These are phyloP conservation scores for Leucocoprinus birnbaumii DNA, from an alignment of 768 basidiomycete genomes.

Conservation along the genomic window DNA sequence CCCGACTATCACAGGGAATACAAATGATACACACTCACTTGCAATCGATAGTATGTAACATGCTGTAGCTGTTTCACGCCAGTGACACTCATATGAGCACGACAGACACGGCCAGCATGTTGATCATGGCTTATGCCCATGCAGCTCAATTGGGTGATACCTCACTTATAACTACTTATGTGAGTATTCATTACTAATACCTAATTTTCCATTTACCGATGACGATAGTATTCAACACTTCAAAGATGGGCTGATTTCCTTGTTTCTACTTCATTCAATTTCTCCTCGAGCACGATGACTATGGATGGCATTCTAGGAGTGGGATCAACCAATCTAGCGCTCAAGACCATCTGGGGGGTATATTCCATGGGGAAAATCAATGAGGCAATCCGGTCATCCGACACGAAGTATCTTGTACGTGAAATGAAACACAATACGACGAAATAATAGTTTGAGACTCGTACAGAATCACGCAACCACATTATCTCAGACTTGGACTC, in stretches of 20 bases:
- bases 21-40: slow-evolving; percentile 10
- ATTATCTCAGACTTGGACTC: slow-evolving; percentile 14
- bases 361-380: slow-evolving; percentile 53
- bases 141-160: slow-evolving; percentile 26
- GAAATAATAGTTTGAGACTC: background rate
- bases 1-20: slow-evolving; percentile 15
- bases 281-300: slow-evolving; percentile 26
- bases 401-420: slow-evolving; percentile 23
- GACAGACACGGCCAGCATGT: slow-evolving; percentile 37
- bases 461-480: background rate
- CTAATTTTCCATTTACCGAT: slow-evolving; percentile 14
- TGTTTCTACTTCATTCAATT: slow-evolving; percentile 33
- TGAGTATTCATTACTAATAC: no score
- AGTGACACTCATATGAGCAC: no score
- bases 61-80: no score
- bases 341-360: slow-evolving; percentile 58
- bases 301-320: slow-evolving; percentile 19
- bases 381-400: slow-evolving; percentile 21
- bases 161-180: slow-evolving; percentile 35
- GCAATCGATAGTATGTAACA: slow-evolving; percentile 21
- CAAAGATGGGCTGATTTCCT: slow-evolving; percentile 55
- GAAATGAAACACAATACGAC: no score
- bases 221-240: slow-evolving; percentile 19
- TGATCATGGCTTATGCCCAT: slow-evolving; percentile 50
- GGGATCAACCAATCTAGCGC: slow-evolving; percentile 53